Evolutionary conservation across 371 early-diverging fungal species (phyloP).

Genomic region (Mortierella sp.): DNA sequence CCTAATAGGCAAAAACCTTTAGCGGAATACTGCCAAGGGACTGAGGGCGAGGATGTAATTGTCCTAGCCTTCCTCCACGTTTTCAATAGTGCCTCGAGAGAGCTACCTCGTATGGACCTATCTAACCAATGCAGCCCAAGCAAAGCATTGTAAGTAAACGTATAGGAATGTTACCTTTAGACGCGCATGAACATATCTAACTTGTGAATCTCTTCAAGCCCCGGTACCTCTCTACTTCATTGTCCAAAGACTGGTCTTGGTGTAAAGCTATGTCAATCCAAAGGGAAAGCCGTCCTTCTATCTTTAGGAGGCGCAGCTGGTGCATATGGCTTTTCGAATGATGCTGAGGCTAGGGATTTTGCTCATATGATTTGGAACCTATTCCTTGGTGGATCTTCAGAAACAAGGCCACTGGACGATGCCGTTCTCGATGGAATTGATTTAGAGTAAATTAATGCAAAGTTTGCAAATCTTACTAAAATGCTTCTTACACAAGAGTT

Average conservation of each 20-base stretch:
- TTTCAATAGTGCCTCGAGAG: constrained; percentile 60
- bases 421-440: constrained; percentile 77
- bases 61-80: constrained; percentile 73
- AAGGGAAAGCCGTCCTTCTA: constrained; percentile 72
- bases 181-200: background rate
- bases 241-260: constrained; percentile 58
- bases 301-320: constrained; percentile 81
- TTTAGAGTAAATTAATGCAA: constrained; percentile 60
- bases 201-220: constrained; percentile 13
- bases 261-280: constrained; percentile 66
- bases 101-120: constrained; percentile 65
- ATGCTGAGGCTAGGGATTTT: constrained; percentile 63
- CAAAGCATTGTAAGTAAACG: constrained; percentile 51
- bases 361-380: constrained; percentile 74
- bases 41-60: constrained; percentile 63
- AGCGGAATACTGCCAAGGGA: constrained; percentile 69
- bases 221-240: constrained; percentile 63
- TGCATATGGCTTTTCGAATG: constrained; percentile 66
- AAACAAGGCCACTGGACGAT: constrained; percentile 71
- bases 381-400: constrained; percentile 65
- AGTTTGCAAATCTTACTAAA: too few relatives aligned
- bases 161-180: background rate
- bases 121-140: constrained; percentile 70
- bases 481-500: too few relatives aligned
- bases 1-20: constrained; percentile 56